Conservation (phyloP, 148 eudicot species). For the Spergularia marina region DNA sequence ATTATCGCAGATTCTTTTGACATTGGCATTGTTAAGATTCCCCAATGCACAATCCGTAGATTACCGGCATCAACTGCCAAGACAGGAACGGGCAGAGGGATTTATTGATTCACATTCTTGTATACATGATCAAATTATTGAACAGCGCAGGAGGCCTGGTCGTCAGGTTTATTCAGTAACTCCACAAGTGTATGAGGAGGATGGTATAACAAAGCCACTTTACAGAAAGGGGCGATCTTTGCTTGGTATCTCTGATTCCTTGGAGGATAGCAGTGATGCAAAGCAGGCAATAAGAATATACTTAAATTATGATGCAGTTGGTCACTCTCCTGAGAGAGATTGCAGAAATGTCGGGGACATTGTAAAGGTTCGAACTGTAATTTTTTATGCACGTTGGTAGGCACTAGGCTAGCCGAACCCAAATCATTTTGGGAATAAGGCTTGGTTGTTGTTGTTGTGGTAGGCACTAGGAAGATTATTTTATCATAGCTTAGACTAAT, state of each 20-base stretch:
- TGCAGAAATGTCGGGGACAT: constrained; percentile 81
- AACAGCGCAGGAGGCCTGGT: constrained; percentile 84
- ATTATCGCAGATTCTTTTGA: constrained; percentile 52
- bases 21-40: constrained; percentile 43
- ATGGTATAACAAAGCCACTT: constrained; percentile 39
- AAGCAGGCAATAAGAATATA: constrained; percentile 87
- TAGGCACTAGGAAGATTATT: no score
- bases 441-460: no score
- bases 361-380: constrained; percentile 63
- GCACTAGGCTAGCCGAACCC: no score
- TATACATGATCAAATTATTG: constrained; percentile 93
- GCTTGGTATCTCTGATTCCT: constrained; percentile 44
- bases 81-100: constrained; percentile 35
- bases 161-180: constrained; percentile 76
- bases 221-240: constrained; percentile 60
- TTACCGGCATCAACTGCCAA: constrained; percentile 32
- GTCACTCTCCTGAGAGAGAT: constrained; percentile 90
- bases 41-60: constrained; percentile 41
- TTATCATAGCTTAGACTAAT: neutral
- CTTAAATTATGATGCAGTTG: constrained; percentile 97
- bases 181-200: constrained; percentile 71
- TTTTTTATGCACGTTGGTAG: constrained; percentile 1
- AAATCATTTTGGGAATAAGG: no score
- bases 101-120: constrained; percentile 74
- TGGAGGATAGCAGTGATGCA: constrained; percentile 41